Evolutionary conservation across 805 yeast species (phyloP).

Genomic region (Barnettozyma populi): DNA sequence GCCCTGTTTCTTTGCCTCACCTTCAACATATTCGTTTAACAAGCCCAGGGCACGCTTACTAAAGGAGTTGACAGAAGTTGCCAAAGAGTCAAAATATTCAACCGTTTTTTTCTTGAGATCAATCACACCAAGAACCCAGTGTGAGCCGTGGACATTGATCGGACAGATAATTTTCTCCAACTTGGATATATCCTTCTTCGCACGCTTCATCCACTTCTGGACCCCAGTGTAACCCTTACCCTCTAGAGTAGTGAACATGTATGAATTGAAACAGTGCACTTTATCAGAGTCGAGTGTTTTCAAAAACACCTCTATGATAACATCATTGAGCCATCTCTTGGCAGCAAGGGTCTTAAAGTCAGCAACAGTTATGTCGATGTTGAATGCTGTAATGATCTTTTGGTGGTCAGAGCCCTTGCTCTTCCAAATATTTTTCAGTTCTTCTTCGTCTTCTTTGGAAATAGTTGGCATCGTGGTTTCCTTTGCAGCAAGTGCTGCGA

Average conservation of each 20-base stretch:
- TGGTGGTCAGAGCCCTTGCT: conserved; percentile 22
- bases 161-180: conserved; percentile 74
- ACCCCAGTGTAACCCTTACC: conserved; percentile 77
- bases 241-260: conserved; percentile 71
- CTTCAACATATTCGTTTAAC: conserved; percentile 55
- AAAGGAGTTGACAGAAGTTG: conserved; percentile 33
- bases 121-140: conserved; percentile 87
- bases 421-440: conserved; percentile 26
- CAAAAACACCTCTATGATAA: conserved; percentile 79
- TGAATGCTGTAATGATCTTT: conserved; percentile 26
- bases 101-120: conserved; percentile 57
- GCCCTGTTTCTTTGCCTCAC: conserved; percentile 55
- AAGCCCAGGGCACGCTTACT: conserved; percentile 36
- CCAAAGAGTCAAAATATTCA: conserved; percentile 73
- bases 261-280: conserved; percentile 78
- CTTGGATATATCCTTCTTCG: conserved; percentile 58
- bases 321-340: conserved; percentile 85
- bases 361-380: conserved; percentile 54
- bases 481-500: conserved; percentile 9
- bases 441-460: conserved; percentile 18
- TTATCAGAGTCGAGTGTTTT: conserved; percentile 29
- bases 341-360: conserved; percentile 72
- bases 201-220: conserved; percentile 76
- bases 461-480: conserved; percentile 12
- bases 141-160: conserved; percentile 75